Evolutionary conservation across 495 filamentous ascomycete species (phyloP).

Genomic region (Apiosordaria backusii): DNA sequence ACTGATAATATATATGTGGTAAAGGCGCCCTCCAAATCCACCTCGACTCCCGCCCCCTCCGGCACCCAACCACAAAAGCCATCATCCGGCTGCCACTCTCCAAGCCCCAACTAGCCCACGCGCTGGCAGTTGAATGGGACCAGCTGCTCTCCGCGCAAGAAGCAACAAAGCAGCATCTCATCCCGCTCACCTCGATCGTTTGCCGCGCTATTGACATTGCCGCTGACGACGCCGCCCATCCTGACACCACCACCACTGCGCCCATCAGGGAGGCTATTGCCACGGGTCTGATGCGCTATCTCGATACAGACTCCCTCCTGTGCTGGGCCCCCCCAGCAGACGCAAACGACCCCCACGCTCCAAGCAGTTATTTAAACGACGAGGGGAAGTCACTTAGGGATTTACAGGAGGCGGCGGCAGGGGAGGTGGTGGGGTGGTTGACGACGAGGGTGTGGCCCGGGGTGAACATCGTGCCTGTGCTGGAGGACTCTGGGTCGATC

Average conservation of each 20-base stretch:
- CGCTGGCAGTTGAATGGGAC: constrained; percentile 92
- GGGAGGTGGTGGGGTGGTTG: constrained; percentile 66
- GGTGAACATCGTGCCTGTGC: constrained; percentile 66
- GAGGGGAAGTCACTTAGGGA: constrained; percentile 58
- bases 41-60: constrained; percentile 77
- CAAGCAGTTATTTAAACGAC: constrained; percentile 18
- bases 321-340: constrained; percentile 71
- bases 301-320: constrained; percentile 89
- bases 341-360: constrained; percentile 34
- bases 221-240: constrained; percentile 49
- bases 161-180: constrained; percentile 72
- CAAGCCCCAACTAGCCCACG: constrained; percentile 80
- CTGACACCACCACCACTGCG: constrained; percentile 11
- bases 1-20: not conserved
- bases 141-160: constrained; percentile 72
- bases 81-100: constrained; percentile 65
- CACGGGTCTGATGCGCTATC: constrained; percentile 70
- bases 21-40: constrained; percentile 66
- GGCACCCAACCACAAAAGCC: constrained; percentile 61
- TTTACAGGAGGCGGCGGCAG: constrained; percentile 63
- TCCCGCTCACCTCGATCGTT: constrained; percentile 83
- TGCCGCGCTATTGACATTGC: constrained; percentile 77
- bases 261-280: constrained; percentile 56
- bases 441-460: constrained; percentile 80
- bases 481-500: constrained; percentile 58